These are phyloP conservation scores for Ceriops decandra DNA, from an alignment of 345 rosid species.

Conservation along the genomic window DNA sequence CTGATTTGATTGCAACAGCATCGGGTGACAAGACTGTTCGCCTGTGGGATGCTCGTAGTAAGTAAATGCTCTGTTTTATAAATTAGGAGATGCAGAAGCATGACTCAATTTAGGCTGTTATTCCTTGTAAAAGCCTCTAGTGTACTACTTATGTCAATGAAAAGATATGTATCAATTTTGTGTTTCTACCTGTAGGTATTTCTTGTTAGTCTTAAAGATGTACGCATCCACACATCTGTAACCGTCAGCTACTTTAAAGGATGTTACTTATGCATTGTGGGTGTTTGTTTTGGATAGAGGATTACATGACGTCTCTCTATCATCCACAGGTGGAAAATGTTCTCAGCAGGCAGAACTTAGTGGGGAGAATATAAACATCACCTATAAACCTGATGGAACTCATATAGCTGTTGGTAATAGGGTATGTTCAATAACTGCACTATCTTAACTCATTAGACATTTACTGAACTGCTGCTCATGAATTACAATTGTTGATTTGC, in stretches of 20 bases:
- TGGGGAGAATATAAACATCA: conserved; percentile 96
- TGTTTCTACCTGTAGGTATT: too few relatives aligned
- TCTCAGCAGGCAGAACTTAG: conserved; percentile 92
- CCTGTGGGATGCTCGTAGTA: conserved; percentile 98
- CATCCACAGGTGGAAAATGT: conserved; percentile 81
- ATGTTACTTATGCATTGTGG: background rate
- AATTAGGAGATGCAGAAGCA: background rate
- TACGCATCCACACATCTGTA: too few relatives aligned
- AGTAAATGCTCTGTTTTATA: conserved; percentile 16
- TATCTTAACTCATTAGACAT: background rate
- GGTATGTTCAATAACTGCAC: conserved; percentile 38
- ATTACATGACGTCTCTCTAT: background rate
- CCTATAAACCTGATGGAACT: conserved; percentile 91
- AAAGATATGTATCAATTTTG: background rate
- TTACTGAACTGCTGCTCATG: background rate
- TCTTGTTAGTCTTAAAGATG: too few relatives aligned
- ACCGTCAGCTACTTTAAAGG: background rate
- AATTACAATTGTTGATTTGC: conserved; percentile 8
- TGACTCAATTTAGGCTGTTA: background rate
- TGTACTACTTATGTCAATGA: background rate
- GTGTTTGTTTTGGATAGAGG: background rate
- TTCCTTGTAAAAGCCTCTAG: background rate
- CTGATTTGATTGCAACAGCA: conserved; percentile 91
- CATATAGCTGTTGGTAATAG: conserved; percentile 94
- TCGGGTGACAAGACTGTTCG: conserved; percentile 98